Percentiles rank a stretch among this genome's conserved stretches.
These are phyloP conservation scores for Hymenoscyphus linearis DNA, from an alignment of 2,329 filamentous ascomycete genomes.

Conservation along the genomic window DNA sequence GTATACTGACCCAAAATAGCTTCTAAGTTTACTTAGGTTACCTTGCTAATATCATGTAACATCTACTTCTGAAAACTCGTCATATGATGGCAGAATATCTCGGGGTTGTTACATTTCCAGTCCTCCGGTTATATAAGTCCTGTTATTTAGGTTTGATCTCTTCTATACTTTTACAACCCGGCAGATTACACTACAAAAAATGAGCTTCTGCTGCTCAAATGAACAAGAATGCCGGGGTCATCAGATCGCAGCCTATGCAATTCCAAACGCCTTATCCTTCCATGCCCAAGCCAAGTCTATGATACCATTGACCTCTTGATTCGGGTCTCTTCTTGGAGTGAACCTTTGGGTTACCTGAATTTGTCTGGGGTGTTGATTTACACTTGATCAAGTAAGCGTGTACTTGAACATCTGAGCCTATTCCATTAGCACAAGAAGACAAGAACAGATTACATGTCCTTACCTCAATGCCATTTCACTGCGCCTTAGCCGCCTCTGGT, in stretches of 20 bases:
- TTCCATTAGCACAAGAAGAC: not conserved
- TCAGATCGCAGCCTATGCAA: constrained; percentile 11
- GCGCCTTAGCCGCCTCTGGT: not conserved
- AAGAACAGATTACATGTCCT: not conserved
- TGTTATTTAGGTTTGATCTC: constrained; percentile 7
- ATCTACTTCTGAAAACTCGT: not conserved
- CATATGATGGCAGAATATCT: not conserved
- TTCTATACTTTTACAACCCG: constrained; percentile 28
- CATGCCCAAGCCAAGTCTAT: constrained; percentile 1
- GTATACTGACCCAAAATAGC: no score
- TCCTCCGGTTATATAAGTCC: not conserved
- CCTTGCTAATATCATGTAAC: no score
- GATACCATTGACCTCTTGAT: constrained; percentile 5
- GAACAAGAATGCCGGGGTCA: constrained; percentile 17
- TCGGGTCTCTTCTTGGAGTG: not conserved
- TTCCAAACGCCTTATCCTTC: constrained; percentile 17
- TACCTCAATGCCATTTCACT: not conserved
- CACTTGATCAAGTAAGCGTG: not conserved
- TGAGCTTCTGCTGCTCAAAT: constrained; percentile 15
- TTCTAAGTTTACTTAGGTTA: no score
- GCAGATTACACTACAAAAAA: constrained; percentile 20
- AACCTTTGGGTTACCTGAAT: not conserved
- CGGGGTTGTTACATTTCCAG: not conserved
- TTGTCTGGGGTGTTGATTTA: not conserved
- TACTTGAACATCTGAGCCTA: not conserved